phyloP scores from a whole-genome alignment of 2,329 filamentous ascomycete genomes.

The Leptographium galeiforme region DNA sequence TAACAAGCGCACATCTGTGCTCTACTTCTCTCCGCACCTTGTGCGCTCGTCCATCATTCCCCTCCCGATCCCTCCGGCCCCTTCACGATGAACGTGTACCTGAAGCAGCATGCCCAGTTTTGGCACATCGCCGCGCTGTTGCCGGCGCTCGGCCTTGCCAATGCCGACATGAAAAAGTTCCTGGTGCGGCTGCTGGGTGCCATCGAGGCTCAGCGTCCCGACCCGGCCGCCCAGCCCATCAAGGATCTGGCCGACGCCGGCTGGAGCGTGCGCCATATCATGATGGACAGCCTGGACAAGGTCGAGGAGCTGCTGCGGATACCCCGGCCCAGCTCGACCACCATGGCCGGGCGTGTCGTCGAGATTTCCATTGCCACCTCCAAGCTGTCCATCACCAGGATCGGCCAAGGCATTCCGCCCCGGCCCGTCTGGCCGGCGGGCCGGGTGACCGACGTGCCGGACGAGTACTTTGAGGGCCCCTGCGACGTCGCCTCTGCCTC shows the following conservation, averaged over 20 bases:
- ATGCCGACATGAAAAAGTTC: neutral
- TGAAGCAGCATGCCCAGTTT: constrained; percentile 7
- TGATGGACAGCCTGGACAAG: constrained; percentile 8
- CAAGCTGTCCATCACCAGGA: neutral
- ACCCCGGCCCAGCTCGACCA: neutral
- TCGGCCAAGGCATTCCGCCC: neutral
- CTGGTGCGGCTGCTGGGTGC: constrained; percentile 5
- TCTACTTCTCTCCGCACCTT: neutral
- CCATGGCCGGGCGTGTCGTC: constrained; percentile 6
- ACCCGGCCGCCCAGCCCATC: neutral
- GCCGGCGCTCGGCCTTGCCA: constrained; percentile 3
- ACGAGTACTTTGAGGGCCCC: constrained; percentile 7
- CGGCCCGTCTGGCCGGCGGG: no score
- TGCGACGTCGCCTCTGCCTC: neutral
- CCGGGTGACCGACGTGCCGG: neutral
- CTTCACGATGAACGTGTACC: neutral
- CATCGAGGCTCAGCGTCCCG: constrained; percentile 1
- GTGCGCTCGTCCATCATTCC: neutral
- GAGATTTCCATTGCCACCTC: constrained; percentile 6
- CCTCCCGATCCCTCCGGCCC: neutral
- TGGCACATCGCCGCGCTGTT: constrained; percentile 8
- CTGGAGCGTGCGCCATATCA: constrained; percentile 6
- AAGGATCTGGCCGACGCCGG: constrained; percentile 1
- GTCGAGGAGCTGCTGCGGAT: constrained; percentile 3
- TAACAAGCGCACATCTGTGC: no score